phyloP scores from a whole-genome alignment of 2,329 filamentous ascomycete genomes.

The Chaetomium globosum region DNA sequence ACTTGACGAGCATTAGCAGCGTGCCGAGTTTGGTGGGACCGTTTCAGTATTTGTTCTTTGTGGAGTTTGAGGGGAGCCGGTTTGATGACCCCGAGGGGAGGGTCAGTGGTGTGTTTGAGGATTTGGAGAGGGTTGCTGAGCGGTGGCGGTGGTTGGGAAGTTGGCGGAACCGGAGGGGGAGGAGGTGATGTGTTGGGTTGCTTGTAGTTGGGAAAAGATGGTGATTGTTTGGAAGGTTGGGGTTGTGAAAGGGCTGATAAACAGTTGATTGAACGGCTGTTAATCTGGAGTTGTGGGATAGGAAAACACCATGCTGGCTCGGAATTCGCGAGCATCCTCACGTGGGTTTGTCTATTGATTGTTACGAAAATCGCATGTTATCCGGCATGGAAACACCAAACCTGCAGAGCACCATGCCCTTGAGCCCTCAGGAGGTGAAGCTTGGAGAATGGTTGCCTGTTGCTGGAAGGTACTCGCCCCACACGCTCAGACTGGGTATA shows the following conservation, averaged over 20 bases:
- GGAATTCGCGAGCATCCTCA: background rate
- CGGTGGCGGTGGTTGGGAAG: conserved; percentile 70
- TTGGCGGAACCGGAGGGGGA: conserved; percentile 53
- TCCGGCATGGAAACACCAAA: background rate
- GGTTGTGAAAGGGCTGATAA: background rate
- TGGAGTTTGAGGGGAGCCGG: conserved; percentile 76
- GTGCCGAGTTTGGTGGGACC: conserved; percentile 72
- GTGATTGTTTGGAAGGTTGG: background rate
- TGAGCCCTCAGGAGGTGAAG: background rate
- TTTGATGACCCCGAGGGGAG: conserved; percentile 55
- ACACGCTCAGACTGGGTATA: background rate
- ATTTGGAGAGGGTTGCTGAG: conserved; percentile 62
- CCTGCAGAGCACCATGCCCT: background rate
- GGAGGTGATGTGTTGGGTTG: background rate
- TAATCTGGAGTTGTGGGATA: too few relatives aligned
- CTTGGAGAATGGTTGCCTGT: background rate
- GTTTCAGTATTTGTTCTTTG: conserved; percentile 94
- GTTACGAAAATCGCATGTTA: background rate
- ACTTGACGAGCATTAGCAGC: conserved; percentile 88
- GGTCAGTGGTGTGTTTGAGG: conserved; percentile 54
- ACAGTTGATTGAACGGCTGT: too few relatives aligned
- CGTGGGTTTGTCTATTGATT: background rate
- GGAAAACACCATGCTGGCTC: background rate
- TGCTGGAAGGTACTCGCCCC: background rate
- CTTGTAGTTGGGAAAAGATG: background rate